Conservation (phyloP, 2,329 filamentous ascomycete species). For the Gaeumannomyces tritici region DNA sequence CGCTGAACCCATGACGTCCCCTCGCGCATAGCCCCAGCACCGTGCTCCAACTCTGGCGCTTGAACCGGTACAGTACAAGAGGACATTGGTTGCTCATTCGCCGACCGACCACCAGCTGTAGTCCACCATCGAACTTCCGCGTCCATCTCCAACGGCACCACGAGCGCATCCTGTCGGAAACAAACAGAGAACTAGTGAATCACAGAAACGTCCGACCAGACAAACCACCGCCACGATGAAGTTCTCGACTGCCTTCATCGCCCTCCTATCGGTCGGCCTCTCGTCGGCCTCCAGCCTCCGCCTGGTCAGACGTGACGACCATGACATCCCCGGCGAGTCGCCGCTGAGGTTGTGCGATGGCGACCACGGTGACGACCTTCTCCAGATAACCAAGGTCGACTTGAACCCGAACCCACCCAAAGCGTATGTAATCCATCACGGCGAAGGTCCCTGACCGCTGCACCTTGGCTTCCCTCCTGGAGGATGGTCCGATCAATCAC, state of each 20-base stretch:
- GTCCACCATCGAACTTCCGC: background rate
- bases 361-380: slow-evolving; percentile 58
- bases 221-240: slow-evolving; percentile 20
- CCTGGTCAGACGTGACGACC: slow-evolving; percentile 38
- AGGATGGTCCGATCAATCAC: background rate
- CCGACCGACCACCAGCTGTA: background rate
- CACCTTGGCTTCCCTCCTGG: background rate
- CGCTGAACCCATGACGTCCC: background rate
- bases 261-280: slow-evolving; percentile 36
- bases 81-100: background rate
- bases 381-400: slow-evolving; percentile 71
- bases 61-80: background rate
- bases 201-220: background rate
- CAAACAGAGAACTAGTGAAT: background rate
- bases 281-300: slow-evolving; percentile 33
- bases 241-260: slow-evolving; percentile 30
- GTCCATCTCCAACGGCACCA: background rate
- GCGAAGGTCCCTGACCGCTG: background rate
- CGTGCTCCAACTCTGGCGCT: background rate
- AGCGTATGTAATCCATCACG: slow-evolving; percentile 50
- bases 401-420: slow-evolving; percentile 76
- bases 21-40: background rate
- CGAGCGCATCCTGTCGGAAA: background rate
- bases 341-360: slow-evolving; percentile 68
- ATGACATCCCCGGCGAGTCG: slow-evolving; percentile 73